A percentile compares a stretch with the other conserved stretches of the same genome.
phyloP scores from a whole-genome alignment of 2,329 filamentous ascomycete species.

The Botryosphaeria dothidea region DNA sequence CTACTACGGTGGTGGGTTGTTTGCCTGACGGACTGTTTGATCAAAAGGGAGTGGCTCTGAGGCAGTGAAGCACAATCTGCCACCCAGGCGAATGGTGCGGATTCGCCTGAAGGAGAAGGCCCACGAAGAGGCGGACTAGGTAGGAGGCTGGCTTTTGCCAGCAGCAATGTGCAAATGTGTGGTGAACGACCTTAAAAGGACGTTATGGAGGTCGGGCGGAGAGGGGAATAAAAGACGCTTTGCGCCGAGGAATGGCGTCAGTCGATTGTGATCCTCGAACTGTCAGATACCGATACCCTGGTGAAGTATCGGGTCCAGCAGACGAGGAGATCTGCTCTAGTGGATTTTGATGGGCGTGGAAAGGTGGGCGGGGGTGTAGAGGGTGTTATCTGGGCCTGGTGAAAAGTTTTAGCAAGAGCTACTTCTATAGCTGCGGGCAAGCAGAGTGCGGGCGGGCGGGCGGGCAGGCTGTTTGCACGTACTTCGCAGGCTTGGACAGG shows the following conservation, averaged over 20 bases:
- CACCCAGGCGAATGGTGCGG: constrained; percentile 91
- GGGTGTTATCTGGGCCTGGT: constrained; percentile 70
- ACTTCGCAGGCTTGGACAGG: constrained; percentile 94
- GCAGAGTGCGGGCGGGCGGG: neutral
- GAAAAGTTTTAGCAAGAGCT: neutral
- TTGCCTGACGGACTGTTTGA: neutral
- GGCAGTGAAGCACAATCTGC: constrained; percentile 89
- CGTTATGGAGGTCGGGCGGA: constrained; percentile 92
- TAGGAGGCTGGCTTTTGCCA: constrained; percentile 81
- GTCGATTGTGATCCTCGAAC: constrained; percentile 60
- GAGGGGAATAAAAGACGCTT: constrained; percentile 79
- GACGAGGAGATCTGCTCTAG: constrained; percentile 67
- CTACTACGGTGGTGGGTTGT: neutral
- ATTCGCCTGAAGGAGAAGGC: constrained; percentile 96
- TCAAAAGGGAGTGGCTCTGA: constrained; percentile 26
- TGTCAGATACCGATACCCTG: constrained; percentile 81
- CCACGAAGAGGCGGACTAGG: constrained; percentile 65
- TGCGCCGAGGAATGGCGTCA: constrained; percentile 86
- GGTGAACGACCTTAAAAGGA: constrained; percentile 64
- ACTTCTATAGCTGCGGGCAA: too few species aligned
- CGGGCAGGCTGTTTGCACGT: constrained; percentile 41
- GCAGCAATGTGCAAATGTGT: constrained; percentile 60
- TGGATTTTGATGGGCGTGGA: constrained; percentile 29
- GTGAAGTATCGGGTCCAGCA: constrained; percentile 81
- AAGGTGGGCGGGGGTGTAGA: constrained; percentile 39